Conservation (phyloP, 805 yeast species). For the Metschnikowia dekortorum region DNA sequence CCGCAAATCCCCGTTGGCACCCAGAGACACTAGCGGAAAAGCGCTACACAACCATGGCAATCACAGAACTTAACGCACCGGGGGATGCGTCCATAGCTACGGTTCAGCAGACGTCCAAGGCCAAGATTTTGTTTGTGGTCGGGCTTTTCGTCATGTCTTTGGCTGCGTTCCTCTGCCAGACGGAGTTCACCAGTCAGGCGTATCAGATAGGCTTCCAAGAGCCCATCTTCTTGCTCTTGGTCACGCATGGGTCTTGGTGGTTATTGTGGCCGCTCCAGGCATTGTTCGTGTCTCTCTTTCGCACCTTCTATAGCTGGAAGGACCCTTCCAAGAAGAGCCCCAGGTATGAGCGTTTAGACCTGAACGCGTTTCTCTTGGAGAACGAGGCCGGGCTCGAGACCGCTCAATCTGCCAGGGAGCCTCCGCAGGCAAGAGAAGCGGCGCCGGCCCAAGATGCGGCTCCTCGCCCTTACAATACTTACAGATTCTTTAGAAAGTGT, state of each 20-base stretch:
- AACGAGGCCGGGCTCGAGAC: slow-evolving; percentile 9
- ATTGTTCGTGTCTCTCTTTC: slow-evolving; percentile 41
- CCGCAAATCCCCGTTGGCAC: neutral
- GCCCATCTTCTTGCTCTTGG: slow-evolving; percentile 59
- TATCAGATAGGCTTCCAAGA: slow-evolving; percentile 57
- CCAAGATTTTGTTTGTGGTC: slow-evolving; percentile 35
- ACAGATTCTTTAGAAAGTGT: slow-evolving; percentile 31
- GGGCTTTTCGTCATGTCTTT: slow-evolving; percentile 33
- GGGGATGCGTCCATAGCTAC: slow-evolving; percentile 21
- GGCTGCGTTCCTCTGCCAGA: slow-evolving; percentile 67
- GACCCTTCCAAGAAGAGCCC: slow-evolving; percentile 9
- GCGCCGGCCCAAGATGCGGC: slow-evolving; percentile 1
- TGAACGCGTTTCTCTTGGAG: slow-evolving; percentile 28
- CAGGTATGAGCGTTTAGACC: slow-evolving; percentile 26
- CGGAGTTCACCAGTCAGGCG: slow-evolving; percentile 72
- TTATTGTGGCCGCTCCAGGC: slow-evolving; percentile 69
- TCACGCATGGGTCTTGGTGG: slow-evolving; percentile 81
- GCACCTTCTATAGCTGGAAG: slow-evolving; percentile 31
- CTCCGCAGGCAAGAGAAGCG: slow-evolving; percentile 5
- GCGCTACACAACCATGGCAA: slow-evolving; percentile 23
- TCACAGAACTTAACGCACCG: slow-evolving; percentile 27
- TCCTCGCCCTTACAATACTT: slow-evolving; percentile 13
- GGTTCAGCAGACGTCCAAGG: slow-evolving; percentile 25
- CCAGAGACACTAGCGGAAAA: neutral
- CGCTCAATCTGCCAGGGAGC: slow-evolving; percentile 7